Base-by-base conservation (phyloP, 2,329 filamentous ascomycete genomes). In the Drechslerella coelobrocha region DNA sequence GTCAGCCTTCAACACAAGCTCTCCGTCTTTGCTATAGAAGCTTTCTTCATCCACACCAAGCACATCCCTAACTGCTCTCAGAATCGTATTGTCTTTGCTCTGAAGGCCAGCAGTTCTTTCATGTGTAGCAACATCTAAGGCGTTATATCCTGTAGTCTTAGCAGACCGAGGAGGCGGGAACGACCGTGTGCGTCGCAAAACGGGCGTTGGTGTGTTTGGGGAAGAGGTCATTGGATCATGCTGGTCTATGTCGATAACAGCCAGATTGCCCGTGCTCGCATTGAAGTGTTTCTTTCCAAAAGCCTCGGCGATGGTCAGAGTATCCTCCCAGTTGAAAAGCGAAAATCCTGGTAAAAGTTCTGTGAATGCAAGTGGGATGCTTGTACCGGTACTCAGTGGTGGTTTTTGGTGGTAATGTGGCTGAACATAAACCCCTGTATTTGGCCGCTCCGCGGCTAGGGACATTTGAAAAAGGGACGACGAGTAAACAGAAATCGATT, bases 11-110 rank as follows among this genome's bases (percentile, higher is more conserved):
- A 76, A 56, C 55, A 76, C 74, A 26, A 76, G 69, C 52, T 76
- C 75, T 10, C 75, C 75, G 71, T 76, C 75, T 47, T 76, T 76
- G 39, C 74, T 76, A 61, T 76, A 73, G 34, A 76, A 76, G 19
- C 75, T 65, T 55, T 76, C 73, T 39, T 76, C 74, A 12, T 74
- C 74, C 21, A 76, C 75, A 51, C 75, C 75, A 10, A 75, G 72
- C 45, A 76, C 75, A 56, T 76, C 75, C 43, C 75, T 73, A 50
- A 76, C 75, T 12, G 75, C 74, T 27, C 74, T 68, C 17, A 76
- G 47, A 55, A 76, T 76, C 2, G 73, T 74, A 39, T 75, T 73
- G 31, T 76, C 75, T 41, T 74, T 74, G 17, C 75, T 75, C 27
- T 75, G 74, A n/a, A 76, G 71, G 1, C 73, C 75, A 17, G 75